Evolutionary conservation across 2,329 filamentous ascomycete genomes (phyloP).

Genomic region (Trichoderma sp.): DNA sequence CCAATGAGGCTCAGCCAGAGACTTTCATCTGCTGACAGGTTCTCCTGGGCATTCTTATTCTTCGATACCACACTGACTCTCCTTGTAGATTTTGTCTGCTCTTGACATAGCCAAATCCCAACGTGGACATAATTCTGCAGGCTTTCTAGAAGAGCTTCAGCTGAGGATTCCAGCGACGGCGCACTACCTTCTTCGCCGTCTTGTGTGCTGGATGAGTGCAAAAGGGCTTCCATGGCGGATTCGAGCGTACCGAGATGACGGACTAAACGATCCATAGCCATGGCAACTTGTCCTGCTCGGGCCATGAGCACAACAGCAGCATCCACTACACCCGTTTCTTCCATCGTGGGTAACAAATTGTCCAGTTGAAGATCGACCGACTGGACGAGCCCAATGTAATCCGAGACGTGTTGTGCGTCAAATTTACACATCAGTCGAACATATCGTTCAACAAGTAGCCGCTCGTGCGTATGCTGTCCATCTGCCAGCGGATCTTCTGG

Average conservation of each 20-base stretch:
- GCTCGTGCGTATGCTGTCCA: constrained; percentile 38
- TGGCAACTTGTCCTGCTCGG: constrained; percentile 75
- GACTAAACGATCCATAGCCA: constrained; percentile 83
- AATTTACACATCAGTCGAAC: constrained; percentile 89
- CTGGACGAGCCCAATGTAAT: constrained; percentile 75
- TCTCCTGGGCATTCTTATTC: constrained; percentile 44
- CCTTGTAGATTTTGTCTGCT: constrained; percentile 65
- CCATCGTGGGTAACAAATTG: constrained; percentile 79
- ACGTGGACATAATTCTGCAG: constrained; percentile 89
- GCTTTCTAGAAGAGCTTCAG: constrained; percentile 70
- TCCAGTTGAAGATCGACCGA: constrained; percentile 77
- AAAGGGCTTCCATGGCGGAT: constrained; percentile 70
- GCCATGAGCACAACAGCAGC: constrained; percentile 89
- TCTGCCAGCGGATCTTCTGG: constrained; percentile 39
- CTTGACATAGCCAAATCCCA: constrained; percentile 92
- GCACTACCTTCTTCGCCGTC: constrained; percentile 51
- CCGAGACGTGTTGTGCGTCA: constrained; percentile 75
- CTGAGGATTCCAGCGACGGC: constrained; percentile 55
- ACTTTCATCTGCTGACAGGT: constrained; percentile 51
- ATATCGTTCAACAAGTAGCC: constrained; percentile 75
- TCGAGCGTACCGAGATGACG: constrained; percentile 77
- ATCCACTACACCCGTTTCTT: constrained; percentile 85
- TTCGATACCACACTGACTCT: constrained; percentile 47
- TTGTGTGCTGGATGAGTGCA: constrained; percentile 46
- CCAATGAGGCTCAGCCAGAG: constrained; percentile 63